Conservation (phyloP, 352 stramenopile genomes). For the Globisporangium heterothallicum region DNA sequence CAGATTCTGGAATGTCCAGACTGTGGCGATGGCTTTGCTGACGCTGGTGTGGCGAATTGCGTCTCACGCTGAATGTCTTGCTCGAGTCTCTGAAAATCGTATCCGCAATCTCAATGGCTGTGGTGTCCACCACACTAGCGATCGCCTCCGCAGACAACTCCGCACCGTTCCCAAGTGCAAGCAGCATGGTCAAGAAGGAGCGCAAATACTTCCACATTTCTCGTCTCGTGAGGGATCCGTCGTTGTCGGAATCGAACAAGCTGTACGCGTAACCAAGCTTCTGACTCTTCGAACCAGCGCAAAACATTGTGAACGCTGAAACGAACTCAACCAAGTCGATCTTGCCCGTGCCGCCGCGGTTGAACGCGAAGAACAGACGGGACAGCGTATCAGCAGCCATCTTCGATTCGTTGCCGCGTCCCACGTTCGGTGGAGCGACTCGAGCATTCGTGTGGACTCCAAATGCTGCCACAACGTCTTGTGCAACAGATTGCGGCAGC, state of each 20-base stretch:
- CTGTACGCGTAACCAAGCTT: conserved; percentile 90
- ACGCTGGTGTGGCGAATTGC: conserved; percentile 20
- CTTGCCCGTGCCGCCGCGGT: conserved; percentile 75
- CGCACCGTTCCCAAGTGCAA: conserved; percentile 90
- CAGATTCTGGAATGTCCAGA: conserved; percentile 47
- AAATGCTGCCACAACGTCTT: conserved; percentile 55
- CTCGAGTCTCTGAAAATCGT: conserved; percentile 81
- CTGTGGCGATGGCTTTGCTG: conserved; percentile 41
- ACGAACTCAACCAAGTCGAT: conserved; percentile 90
- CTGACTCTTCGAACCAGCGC: conserved; percentile 92
- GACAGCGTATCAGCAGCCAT: conserved; percentile 74
- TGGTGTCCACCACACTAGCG: conserved; percentile 71
- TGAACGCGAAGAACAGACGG: conserved; percentile 84
- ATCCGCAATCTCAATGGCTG: conserved; percentile 77
- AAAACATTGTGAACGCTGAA: conserved; percentile 92
- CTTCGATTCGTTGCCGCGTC: conserved; percentile 60
- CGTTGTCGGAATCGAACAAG: conserved; percentile 89
- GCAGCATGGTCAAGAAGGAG: conserved; percentile 93
- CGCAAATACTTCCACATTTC: conserved; percentile 92
- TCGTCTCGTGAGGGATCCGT: conserved; percentile 85
- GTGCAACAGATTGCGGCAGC: conserved; percentile 43
- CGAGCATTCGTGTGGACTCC: conserved; percentile 53
- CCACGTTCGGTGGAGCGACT: conserved; percentile 53
- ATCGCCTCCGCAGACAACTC: conserved; percentile 80
- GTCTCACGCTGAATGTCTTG: conserved; percentile 65